Conservation (phyloP, 768 basidiomycete genomes). For the Tylopilus sp. region DNA sequence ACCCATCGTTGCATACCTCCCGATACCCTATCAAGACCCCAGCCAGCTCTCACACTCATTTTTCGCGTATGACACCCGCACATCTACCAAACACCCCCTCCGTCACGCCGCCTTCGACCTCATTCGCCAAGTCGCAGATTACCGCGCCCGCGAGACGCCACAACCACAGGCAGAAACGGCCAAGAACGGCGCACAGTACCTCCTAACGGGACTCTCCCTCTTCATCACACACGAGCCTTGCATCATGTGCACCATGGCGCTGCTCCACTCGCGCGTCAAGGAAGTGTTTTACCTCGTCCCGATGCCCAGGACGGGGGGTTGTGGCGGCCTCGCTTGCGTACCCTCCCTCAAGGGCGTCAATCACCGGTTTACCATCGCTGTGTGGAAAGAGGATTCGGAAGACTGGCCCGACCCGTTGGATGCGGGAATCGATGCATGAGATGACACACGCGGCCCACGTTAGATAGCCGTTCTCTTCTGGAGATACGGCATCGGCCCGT, state of each 20-base stretch:
- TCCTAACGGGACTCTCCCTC: constrained; percentile 77
- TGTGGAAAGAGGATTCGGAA: constrained; percentile 47
- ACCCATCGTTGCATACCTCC: constrained; percentile 72
- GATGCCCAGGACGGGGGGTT: constrained; percentile 81
- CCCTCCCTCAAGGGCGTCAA: constrained; percentile 85
- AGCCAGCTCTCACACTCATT: constrained; percentile 34
- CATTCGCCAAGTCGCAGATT: constrained; percentile 62
- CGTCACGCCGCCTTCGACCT: constrained; percentile 82
- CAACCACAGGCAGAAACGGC: constrained; percentile 11
- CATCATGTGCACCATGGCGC: constrained; percentile 96
- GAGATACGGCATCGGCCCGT: too few species aligned
- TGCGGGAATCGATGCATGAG: constrained; percentile 29
- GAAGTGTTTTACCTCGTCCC: constrained; percentile 74
- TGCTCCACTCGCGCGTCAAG: constrained; percentile 91
- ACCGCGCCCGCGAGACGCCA: constrained; percentile 31
- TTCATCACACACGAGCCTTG: constrained; percentile 97
- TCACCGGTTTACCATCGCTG: constrained; percentile 75
- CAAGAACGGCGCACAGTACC: constrained; percentile 76
- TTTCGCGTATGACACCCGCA: constrained; percentile 68
- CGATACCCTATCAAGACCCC: constrained; percentile 45
- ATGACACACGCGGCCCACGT: not conserved
- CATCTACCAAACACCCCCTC: constrained; percentile 67
- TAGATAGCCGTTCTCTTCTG: not conserved
- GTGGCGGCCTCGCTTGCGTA: constrained; percentile 72
- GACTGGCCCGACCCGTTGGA: constrained; percentile 17